phyloP scores from a whole-genome alignment of 768 basidiomycete genomes.

The Ephemerocybe angulata region DNA sequence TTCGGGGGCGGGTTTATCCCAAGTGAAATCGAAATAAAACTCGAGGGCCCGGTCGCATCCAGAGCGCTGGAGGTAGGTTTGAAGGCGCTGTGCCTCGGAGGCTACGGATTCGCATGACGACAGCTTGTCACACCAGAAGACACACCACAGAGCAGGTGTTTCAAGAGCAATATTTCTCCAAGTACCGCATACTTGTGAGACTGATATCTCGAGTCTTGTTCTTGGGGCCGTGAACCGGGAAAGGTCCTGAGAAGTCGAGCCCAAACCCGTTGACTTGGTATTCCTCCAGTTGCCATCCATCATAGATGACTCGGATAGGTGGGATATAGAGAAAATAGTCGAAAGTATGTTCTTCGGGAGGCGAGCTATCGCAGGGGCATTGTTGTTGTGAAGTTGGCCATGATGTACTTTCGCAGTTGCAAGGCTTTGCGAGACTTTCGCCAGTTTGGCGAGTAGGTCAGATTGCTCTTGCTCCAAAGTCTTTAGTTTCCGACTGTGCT shows the following conservation, averaged over 20 bases:
- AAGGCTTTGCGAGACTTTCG: not conserved
- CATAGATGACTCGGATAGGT: not conserved
- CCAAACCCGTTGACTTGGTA: not conserved
- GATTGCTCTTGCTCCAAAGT: not conserved
- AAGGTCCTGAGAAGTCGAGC: not conserved
- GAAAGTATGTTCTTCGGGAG: not conserved
- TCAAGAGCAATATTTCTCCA: not conserved
- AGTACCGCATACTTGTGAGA: not conserved
- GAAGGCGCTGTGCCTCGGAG: not conserved
- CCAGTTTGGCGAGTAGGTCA: not conserved
- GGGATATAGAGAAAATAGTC: not conserved
- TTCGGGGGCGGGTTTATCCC: not conserved
- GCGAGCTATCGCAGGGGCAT: not conserved
- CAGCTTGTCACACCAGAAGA: not conserved
- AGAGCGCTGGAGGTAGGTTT: not conserved
- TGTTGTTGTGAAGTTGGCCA: not conserved
- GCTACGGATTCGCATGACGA: not conserved
- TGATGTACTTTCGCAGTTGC: not conserved
- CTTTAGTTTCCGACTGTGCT: not conserved
- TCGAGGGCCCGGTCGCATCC: not conserved
- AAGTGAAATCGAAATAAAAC: not conserved
- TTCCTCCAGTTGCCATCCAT: not conserved
- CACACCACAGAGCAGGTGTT: not conserved
- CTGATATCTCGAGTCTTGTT: not conserved
- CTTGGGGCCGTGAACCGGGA: not conserved